These are phyloP conservation scores for Cladobotryum mycophilum DNA, from an alignment of 2,329 filamentous ascomycete species.

Conservation along the genomic window DNA sequence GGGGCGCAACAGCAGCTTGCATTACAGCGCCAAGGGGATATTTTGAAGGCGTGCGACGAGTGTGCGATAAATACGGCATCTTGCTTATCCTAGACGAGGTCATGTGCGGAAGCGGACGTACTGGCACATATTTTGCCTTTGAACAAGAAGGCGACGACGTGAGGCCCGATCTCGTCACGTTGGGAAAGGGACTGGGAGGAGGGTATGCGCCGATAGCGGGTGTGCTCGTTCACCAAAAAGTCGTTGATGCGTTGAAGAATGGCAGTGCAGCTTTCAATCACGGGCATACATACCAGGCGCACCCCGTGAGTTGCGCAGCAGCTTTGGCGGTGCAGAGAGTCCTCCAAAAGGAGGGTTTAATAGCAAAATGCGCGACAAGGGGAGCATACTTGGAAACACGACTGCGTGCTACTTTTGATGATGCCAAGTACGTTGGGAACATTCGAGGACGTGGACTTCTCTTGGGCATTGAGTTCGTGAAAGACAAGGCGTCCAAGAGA, in stretches of 20 bases:
- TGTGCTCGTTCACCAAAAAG: conserved; percentile 46
- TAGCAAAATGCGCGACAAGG: conserved; percentile 51
- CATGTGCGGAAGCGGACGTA: conserved; percentile 62
- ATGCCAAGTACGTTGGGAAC: conserved; percentile 49
- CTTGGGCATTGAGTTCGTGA: conserved; percentile 42
- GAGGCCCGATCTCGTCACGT: conserved; percentile 56
- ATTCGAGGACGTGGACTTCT: conserved; percentile 54
- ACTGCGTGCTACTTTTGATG: conserved; percentile 36
- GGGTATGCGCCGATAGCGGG: conserved; percentile 58
- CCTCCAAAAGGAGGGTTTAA: conserved; percentile 48
- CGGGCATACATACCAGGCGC: conserved; percentile 57
- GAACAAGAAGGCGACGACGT: conserved; percentile 49
- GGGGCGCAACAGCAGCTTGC: conserved; percentile 62
- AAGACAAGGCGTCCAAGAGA: conserved; percentile 25
- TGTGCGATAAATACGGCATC: conserved; percentile 66
- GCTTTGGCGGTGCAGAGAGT: conserved; percentile 58
- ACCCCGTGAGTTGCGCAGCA: conserved; percentile 53
- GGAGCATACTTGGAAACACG: conserved; percentile 42
- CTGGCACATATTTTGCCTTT: conserved; percentile 56
- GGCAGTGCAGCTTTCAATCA: conserved; percentile 38
- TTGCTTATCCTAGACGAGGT: conserved; percentile 76
- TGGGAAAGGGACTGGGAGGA: conserved; percentile 61
- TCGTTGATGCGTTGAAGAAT: conserved; percentile 39
- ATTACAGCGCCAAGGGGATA: conserved; percentile 63
- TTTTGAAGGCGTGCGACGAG: conserved; percentile 56